Evolutionary conservation across 495 filamentous ascomycete genomes (phyloP).

Genomic region (Podospora anserina): DNA sequence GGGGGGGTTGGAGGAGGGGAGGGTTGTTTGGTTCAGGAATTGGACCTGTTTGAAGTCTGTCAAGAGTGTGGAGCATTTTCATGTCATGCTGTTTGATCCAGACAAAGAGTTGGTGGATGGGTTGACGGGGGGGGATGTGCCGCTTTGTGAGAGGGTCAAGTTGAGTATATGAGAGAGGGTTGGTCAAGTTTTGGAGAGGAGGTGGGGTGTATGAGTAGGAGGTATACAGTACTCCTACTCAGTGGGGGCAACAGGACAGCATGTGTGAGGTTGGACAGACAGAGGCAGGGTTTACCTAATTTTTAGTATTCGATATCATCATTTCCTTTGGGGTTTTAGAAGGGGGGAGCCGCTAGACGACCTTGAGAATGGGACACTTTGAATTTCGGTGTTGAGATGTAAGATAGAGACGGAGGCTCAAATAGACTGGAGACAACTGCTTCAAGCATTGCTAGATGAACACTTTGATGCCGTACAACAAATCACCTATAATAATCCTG

Average conservation of each 20-base stretch:
- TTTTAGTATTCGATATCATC: neutral
- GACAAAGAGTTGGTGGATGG: constrained; percentile 64
- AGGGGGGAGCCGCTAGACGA: too few relatives aligned
- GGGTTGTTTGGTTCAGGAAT: constrained; percentile 90
- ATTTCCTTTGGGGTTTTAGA: neutral
- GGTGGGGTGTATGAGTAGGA: neutral
- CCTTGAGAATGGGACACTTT: too few relatives aligned
- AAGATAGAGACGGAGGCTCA: neutral
- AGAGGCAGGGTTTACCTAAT: neutral
- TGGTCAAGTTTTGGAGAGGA: neutral
- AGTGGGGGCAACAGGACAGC: neutral
- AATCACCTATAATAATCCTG: constrained; percentile 7
- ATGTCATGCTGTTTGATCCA: constrained; percentile 81
- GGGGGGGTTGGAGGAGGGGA: constrained; percentile 41
- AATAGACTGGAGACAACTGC: neutral
- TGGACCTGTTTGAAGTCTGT: constrained; percentile 78
- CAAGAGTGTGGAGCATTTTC: constrained; percentile 89
- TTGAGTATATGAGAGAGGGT: neutral
- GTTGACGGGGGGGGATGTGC: constrained; percentile 72
- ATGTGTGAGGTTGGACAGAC: neutral
- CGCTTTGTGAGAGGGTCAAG: constrained; percentile 40
- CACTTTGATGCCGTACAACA: neutral
- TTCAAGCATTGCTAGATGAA: neutral
- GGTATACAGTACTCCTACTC: neutral
- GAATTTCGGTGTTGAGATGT: neutral